Evolutionary conservation across 805 yeast species (phyloP), one percentile per base, ranked within the genome.

Genomic region (Isabelozyma rhagii): DNA sequence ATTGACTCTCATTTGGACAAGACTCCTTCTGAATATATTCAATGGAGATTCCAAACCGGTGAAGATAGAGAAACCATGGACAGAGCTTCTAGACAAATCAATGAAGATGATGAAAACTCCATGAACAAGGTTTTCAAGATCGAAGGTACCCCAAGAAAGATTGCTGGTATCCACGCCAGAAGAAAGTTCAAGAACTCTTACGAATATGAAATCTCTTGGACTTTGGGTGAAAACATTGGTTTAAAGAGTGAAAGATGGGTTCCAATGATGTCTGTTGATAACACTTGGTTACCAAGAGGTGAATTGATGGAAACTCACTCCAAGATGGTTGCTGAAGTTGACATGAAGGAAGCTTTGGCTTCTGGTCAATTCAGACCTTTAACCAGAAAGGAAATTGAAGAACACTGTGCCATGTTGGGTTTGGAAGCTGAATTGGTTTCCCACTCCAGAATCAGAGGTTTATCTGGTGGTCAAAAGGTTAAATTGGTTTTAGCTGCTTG

Each of bases 11-110:
- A 94, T 76, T 84, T 93, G 77, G 99, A 94, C 85, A 89, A 88
- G 85, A 94, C 99, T 71, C 99, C 99, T 73, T 91, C 97, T 69
- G 99, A 94, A 84, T 94, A 94, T 83, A 94, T 94, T 68, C 99
- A 94, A 83, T 94, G 99, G 99, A 94, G 99, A 87, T 94, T 93
- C 97, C 99, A 94, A 84, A 94, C 99, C 74, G 99, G 99, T 92
- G 99, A 94, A 84, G 99, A 94, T 80, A 91, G 99, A 83, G 99
- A 94, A 84, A 94, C 99, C 80, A 94, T 94, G 99, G 99, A 94
- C 84, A 89, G 98, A 83, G 99, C 98, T 75, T 90, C 96, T 78
- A 90, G 99, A 84, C 93, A 87, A 77, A 91, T 94, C 76, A 91
- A 88, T 73, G 99, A 94, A 82, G 79, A 82, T 66, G 99, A 94